These are phyloP conservation scores for Aspergillus quadrilineatus DNA, from an alignment of 2,329 filamentous ascomycete genomes.

Conservation along the genomic window DNA sequence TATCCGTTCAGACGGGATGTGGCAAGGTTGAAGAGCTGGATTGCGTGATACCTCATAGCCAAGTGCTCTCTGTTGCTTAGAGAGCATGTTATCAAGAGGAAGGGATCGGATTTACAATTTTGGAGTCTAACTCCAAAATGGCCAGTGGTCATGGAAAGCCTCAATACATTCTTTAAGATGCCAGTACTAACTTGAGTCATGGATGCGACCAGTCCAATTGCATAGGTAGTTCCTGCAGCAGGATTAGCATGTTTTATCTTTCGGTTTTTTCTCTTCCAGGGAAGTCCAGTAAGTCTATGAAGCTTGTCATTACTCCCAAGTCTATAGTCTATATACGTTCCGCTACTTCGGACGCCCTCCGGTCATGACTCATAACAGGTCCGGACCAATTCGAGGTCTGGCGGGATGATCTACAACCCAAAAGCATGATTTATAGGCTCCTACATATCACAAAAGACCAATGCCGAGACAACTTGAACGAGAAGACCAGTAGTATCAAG, in stretches of 20 bases:
- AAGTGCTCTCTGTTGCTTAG: not conserved
- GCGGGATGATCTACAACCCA: not conserved
- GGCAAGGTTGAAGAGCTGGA: slow-evolving; percentile 39
- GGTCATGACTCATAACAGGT: not conserved
- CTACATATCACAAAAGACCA: not conserved
- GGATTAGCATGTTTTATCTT: not conserved
- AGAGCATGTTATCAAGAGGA: not conserved
- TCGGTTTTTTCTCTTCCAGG: not conserved
- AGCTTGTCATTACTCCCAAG: not conserved
- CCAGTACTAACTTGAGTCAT: not conserved
- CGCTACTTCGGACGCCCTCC: not conserved
- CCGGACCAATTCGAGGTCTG: not conserved
- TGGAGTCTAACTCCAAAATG: not conserved
- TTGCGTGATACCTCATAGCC: slow-evolving; percentile 11
- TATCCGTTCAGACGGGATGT: slow-evolving; percentile 40
- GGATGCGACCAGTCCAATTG: not conserved
- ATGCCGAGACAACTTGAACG: too few species aligned
- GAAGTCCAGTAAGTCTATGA: not conserved
- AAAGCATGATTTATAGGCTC: not conserved
- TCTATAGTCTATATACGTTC: not conserved
- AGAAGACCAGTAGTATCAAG: too few species aligned
- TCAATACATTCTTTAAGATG: slow-evolving; percentile 5
- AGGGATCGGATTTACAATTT: not conserved
- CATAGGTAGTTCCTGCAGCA: not conserved
- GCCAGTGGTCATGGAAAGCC: not conserved